Evolutionary conservation across 371 early-diverging fungal species (phyloP).

Genomic region (Dentiscutata heterogama): DNA sequence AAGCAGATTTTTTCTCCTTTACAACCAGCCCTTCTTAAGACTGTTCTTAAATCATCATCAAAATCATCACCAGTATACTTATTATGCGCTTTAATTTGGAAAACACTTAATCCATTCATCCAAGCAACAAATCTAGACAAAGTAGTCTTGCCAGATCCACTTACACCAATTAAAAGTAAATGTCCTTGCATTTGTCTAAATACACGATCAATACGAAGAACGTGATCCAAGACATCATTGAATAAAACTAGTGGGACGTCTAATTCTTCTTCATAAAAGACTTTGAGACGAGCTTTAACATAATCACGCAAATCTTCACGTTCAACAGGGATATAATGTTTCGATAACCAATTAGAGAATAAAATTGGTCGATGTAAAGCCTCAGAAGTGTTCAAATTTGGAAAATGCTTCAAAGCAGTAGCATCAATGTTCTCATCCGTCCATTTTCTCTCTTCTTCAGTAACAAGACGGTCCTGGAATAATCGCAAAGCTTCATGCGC

Average conservation of each 20-base stretch:
- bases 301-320: conserved; percentile 93
- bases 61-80: conserved; percentile 97
- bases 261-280: conserved; percentile 99
- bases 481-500: conserved; percentile 98
- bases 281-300: conserved; percentile 94
- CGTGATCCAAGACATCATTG: conserved; percentile 97
- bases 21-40: conserved; percentile 94
- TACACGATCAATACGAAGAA: conserved; percentile 97
- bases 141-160: conserved; percentile 97
- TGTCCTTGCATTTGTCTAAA: conserved; percentile 99
- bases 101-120: conserved; percentile 98
- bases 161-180: conserved; percentile 96
- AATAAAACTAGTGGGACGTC: conserved; percentile 97
- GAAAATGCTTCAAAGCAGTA: conserved; percentile 91
- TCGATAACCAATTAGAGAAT: conserved; percentile 98
- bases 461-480: conserved; percentile 98
- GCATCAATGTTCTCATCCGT: conserved; percentile 90
- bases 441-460: conserved; percentile 92
- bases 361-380: conserved; percentile 93
- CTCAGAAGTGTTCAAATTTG: conserved; percentile 73
- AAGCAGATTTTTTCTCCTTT: conserved; percentile 98
- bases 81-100: conserved; percentile 97
- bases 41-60: conserved; percentile 95
- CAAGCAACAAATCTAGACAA: conserved; percentile 98
- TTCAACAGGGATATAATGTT: conserved; percentile 90